Base-by-base conservation (phyloP, 306 rosid species). In the Cucurbita argyrosperma region DNA sequence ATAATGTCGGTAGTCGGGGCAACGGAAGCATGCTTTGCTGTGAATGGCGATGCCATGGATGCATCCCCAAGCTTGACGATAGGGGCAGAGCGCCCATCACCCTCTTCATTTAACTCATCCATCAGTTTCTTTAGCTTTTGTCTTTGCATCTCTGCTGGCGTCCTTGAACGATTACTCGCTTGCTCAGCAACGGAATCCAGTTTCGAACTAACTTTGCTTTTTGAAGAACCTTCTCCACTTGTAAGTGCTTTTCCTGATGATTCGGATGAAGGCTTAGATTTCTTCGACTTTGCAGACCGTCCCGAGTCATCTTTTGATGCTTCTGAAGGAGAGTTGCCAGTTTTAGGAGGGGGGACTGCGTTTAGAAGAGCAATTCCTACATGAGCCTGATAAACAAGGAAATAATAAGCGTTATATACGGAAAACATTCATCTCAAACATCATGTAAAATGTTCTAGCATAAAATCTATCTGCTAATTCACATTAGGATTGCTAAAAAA, bases 11-110 rank as follows among this genome's bases (percentile, higher is more conserved):
- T 85, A 58, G 97, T 91, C 21, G 99, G 99, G 76, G 89, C 82
- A 67, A 95, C 96, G 19, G 99, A 95, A 15, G 99, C 99, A 83
- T 95, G 97, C 82, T 95, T 95, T 23, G 99, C 99, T 0, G 99
- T 95, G 87, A 95, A 95, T 5, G 99, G 99, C 37, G 99, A 95
- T 70, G 99, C 99, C 99, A 95, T 95, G 71, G 99, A 95, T 67
- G 99, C 99, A 78, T 95, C 99, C 23, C 99, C 99, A 70, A 95
- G 99, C 88, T 88, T 91, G 80, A 95, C 99, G 56, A 89, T 18
- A 12, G 99, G 96, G 18, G 94, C 88, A 47, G 89, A 74, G 6
- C 94, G 97, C 21, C 97, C 96, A 83, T 91, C 99, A 5, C 97
- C 92, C 43, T 88, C 99, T 84, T 95, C 99, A 67, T 95, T 95